phyloP scores from a whole-genome alignment of 1,139 yeast species.

The Starmera stellimalicola region DNA sequence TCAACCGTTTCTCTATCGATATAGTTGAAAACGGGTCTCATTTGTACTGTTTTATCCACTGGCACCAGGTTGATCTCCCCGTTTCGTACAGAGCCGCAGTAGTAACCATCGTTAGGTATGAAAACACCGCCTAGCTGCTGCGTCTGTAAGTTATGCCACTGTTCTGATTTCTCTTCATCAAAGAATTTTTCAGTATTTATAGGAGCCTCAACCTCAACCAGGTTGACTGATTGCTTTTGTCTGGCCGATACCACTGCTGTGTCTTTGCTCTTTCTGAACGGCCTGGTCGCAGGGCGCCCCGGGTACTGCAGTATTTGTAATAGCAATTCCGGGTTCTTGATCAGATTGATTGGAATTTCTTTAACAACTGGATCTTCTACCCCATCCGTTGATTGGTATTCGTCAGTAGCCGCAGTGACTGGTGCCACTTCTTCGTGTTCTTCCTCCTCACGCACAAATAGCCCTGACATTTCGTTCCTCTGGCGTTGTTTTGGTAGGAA shows the following conservation, averaged over 20 bases:
- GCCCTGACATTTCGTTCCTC: neutral
- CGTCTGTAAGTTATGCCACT: slow-evolving; percentile 48
- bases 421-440: slow-evolving; percentile 5
- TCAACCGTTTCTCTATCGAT: slow-evolving; percentile 42
- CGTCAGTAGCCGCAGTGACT: slow-evolving; percentile 4
- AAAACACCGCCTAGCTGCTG: slow-evolving; percentile 69
- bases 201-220: slow-evolving; percentile 60
- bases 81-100: slow-evolving; percentile 39
- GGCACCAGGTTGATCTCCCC: slow-evolving; percentile 57
- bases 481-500: neutral
- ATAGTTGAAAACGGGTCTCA: slow-evolving; percentile 75
- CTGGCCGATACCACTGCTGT: slow-evolving; percentile 39
- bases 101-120: slow-evolving; percentile 46
- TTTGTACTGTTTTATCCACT: slow-evolving; percentile 59
- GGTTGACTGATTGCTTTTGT: slow-evolving; percentile 50
- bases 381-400: slow-evolving; percentile 21
- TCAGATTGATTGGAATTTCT: slow-evolving; percentile 58
- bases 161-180: slow-evolving; percentile 51
- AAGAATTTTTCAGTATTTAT: slow-evolving; percentile 53
- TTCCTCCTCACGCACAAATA: slow-evolving; percentile 4
- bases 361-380: slow-evolving; percentile 71
- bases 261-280: slow-evolving; percentile 31
- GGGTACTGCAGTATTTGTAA: slow-evolving; percentile 61
- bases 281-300: slow-evolving; percentile 47
- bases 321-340: slow-evolving; percentile 13